Conservation (phyloP, 257 asterid genomes). For the Solanum virginianum region DNA sequence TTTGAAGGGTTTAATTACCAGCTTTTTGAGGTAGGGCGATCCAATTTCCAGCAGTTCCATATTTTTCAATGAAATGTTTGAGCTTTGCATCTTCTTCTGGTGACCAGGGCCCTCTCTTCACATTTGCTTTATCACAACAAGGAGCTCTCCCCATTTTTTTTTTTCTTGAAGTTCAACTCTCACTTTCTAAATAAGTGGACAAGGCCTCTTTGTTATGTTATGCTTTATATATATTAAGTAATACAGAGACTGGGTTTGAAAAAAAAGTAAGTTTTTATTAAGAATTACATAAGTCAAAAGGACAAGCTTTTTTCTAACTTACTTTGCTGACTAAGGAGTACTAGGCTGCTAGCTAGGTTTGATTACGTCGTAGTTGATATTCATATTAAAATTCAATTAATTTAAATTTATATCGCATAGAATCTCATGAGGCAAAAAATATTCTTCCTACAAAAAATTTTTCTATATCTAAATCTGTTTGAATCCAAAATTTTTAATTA, state of each 20-base stretch:
- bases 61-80: background rate
- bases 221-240: background rate
- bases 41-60: constrained; percentile 1
- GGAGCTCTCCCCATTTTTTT: constrained; percentile 1
- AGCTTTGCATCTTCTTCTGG: constrained; percentile 3
- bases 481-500: no score
- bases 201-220: background rate
- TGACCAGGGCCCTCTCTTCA: constrained; percentile 3
- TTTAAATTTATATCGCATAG: no score
- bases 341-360: background rate
- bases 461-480: no score
- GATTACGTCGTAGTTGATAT: accelerated
- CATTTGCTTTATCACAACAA: background rate
- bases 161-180: background rate
- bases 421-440: no score
- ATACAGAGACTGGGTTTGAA: background rate
- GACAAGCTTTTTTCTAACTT: background rate
- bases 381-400: no score
- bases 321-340: background rate
- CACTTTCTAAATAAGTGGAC: background rate
- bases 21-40: background rate
- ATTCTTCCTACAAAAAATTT: accelerated
- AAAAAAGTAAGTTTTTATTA: background rate
- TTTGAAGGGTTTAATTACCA: background rate
- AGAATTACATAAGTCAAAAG: background rate